Evolutionary conservation across 805 yeast genomes (phyloP), one percentile per base, ranked within the genome.

Genomic region (Candida chilensis): DNA sequence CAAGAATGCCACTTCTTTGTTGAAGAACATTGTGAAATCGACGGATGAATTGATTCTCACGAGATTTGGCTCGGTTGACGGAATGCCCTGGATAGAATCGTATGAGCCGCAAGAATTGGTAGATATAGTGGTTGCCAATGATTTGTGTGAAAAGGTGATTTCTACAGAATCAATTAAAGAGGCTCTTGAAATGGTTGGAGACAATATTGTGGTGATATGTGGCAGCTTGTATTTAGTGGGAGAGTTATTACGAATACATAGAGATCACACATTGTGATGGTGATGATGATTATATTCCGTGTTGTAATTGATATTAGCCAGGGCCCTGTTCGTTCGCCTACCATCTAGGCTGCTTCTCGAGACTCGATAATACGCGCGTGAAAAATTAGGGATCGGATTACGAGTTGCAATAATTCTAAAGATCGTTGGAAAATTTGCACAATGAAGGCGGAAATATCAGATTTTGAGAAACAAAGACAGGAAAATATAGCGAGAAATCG

Each of bases 71-170:
- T 42, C 57, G 1, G 90, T 94, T 1, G 88, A 79, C 10, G 80
- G 85, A 0, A 92, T 92, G 98, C 96, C 97, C 0, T 92, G 97
- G 97, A 75, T 92, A 4, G 44, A 61, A 25, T 56, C 88, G 1
- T 63, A 60, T 37, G 42, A 47, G 4, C 44, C 60, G 1, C 41
- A 34, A 2, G 54, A 49, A 12, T 44, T 78, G 20, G 27, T 17
- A 30, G 28, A n/a, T 21, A 36, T 18, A 7, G 60, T 57, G 1
- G 38, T 39, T n/a, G 39, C 63, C 3, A 12, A 36, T 3, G 43
- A 54, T 19, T 56, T 60, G 1, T 27, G 22, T 1, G 37, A 49
- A 2, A 42, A 44, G 15, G 34, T 45, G 0, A 38, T 50, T 8
- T 21, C 64, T 8, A 35, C 38, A 6, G 35, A 40, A 3, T 56